Base-by-base conservation (phyloP, 495 filamentous ascomycete species). In the Pyrenula aspistea region DNA sequence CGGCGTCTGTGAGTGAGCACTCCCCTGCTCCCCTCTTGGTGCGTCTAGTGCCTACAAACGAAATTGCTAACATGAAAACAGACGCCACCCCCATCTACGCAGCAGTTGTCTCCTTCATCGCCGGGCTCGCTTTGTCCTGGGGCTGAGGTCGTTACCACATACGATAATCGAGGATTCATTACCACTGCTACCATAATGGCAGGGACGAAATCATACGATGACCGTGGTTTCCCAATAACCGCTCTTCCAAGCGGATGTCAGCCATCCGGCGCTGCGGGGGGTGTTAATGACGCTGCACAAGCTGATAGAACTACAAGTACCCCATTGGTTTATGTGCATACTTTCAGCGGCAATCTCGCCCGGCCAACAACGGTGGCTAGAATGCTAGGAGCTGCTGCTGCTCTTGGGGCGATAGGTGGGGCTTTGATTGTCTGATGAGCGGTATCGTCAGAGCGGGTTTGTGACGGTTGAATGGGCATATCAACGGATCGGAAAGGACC, bases 61-160 rank as follows among this genome's bases (percentile, higher is more conserved):
- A 53, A 56, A 60, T 59, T 61, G 64, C 71, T 77, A 64, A 77
- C 61, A 51, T 0, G 47, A 49, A 54, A 23, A 49, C 61, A 82
- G 77, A 75, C 72, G 72, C 76, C 66, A 56, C 69, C 53, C 73
- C 74, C 24, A 57, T 80, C 68, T 80, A 74, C 70, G 55, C 79
- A 66, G 59, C 75, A 63, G 60, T 69, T 64, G 47, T 69, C 55
- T 67, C 67, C 49, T 65, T 83, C 68, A 60, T 70, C 65, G 58
- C 71, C 67, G 70, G 73, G 36, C 69, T 77, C 63, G 62, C 70
- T 63, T 64, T 77, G 54, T 59, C 75, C 65, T 71, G 77, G 71
- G 57, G 65, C 57, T 78, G 64, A 77, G 53, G 62, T 66, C 31
- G 63, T 68, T 49, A 74, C 72, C 2, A 51, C 61, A 24, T 78